Conservation (phyloP, 257 asterid genomes). For the Anisodus tanguticus region DNA sequence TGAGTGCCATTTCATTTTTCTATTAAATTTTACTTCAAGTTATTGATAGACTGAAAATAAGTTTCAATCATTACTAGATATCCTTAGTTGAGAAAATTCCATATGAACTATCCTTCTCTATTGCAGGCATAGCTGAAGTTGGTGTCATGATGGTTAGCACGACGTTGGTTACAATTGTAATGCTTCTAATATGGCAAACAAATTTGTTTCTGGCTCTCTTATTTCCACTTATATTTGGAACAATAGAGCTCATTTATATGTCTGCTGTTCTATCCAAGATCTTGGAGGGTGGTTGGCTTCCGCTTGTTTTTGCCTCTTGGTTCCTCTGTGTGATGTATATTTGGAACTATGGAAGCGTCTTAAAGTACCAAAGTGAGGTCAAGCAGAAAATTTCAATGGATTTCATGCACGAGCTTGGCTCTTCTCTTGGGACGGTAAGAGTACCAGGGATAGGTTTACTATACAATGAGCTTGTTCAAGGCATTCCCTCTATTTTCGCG, state of each 20-base stretch:
- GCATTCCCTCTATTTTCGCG: slow-evolving; percentile 84
- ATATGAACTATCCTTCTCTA: slow-evolving; percentile 14
- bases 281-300: slow-evolving; percentile 97
- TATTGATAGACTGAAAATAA: neutral
- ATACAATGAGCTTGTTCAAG: slow-evolving; percentile 92
- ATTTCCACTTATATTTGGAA: slow-evolving; percentile 76
- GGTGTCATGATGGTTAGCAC: slow-evolving; percentile 98
- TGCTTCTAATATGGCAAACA: slow-evolving; percentile 93
- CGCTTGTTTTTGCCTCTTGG: slow-evolving; percentile 77
- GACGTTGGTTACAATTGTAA: slow-evolving; percentile 79
- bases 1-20: neutral
- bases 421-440: slow-evolving; percentile 84
- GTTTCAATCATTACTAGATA: neutral
- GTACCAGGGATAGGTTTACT: slow-evolving; percentile 90
- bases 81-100: neutral
- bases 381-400: slow-evolving; percentile 81
- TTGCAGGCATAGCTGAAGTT: slow-evolving; percentile 92
- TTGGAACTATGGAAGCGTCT: slow-evolving; percentile 92
- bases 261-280: slow-evolving; percentile 87
- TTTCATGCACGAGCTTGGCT: slow-evolving; percentile 78
- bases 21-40: slow-evolving; percentile 4
- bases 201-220: slow-evolving; percentile 67
- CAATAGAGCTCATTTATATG: slow-evolving; percentile 73
- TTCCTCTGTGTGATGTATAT: slow-evolving; percentile 85
- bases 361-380: slow-evolving; percentile 87